These are phyloP conservation scores for Penicillium sp. DNA, from an alignment of 2,329 filamentous ascomycete species.

Conservation along the genomic window DNA sequence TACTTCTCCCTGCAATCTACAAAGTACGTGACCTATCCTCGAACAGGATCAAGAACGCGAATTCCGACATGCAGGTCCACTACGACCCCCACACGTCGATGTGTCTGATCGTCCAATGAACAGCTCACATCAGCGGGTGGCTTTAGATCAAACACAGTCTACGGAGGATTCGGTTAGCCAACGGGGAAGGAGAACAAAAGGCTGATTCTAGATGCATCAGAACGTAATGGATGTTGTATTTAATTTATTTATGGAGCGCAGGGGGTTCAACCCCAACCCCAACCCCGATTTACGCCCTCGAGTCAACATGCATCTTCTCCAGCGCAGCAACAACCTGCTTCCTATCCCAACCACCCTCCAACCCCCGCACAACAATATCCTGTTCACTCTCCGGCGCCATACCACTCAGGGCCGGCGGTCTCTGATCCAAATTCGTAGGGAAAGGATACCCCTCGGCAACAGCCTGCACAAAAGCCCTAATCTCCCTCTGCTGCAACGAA, in stretches of 20 bases:
- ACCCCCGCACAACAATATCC: constrained; percentile 49
- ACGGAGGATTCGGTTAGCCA: background rate
- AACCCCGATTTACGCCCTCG: constrained; percentile 17
- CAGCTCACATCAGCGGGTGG: background rate
- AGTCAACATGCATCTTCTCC: constrained; percentile 39
- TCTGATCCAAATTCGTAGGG: constrained; percentile 60
- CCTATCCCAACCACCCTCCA: constrained; percentile 46
- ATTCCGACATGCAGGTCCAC: constrained; percentile 6
- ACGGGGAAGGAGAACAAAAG: background rate
- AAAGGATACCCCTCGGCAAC: constrained; percentile 62
- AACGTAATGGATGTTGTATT: background rate
- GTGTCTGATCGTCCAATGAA: constrained; percentile 3
- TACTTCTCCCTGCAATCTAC: background rate
- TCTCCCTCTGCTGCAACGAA: constrained; percentile 34
- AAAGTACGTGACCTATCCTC: background rate
- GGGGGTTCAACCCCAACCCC: background rate
- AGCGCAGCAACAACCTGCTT: constrained; percentile 46
- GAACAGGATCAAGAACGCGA: background rate
- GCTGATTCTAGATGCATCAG: background rate
- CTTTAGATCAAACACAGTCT: constrained; percentile 3
- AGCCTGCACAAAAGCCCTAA: constrained; percentile 52
- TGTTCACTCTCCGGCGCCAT: constrained; percentile 64
- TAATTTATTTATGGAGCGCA: background rate
- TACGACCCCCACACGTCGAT: background rate
- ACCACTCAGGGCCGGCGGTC: constrained; percentile 55